Evolutionary conservation across 1,284 basidiomycete species (phyloP).

Genomic region (Schizophyllum amplum): DNA sequence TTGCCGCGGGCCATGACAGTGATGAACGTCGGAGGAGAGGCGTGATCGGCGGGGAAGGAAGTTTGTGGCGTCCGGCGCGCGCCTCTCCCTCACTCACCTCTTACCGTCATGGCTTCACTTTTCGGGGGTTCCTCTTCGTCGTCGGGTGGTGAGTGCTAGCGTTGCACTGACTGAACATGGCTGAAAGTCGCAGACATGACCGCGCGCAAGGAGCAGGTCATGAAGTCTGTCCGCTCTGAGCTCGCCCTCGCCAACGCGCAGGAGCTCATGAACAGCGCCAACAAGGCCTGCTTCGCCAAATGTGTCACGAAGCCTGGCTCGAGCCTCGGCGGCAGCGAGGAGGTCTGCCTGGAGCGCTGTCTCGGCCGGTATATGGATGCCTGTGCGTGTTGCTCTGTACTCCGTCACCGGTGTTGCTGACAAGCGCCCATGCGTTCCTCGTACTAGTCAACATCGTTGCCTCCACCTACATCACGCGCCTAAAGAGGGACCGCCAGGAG

Average conservation of each 20-base stretch:
- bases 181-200: conserved; percentile 35
- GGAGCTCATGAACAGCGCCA: conserved; percentile 75
- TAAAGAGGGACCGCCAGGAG: not conserved
- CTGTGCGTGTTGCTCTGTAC: conserved; percentile 44
- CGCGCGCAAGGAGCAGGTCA: conserved; percentile 61
- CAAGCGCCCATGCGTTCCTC: not conserved
- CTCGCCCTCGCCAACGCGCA: conserved; percentile 71
- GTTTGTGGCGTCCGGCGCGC: not conserved
- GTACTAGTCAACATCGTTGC: not conserved
- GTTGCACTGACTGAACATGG: not conserved
- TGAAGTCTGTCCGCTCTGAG: conserved; percentile 63
- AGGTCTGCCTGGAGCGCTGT: conserved; percentile 73
- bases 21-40: not conserved
- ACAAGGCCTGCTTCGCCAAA: conserved; percentile 69
- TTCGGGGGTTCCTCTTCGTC: not conserved
- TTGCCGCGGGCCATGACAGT: not conserved
- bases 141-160: not conserved
- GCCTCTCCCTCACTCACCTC: not conserved
- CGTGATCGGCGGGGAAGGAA: not conserved
- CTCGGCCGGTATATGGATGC: conserved; percentile 80
- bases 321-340: conserved; percentile 63
- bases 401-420: not conserved
- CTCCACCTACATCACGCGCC: not conserved
- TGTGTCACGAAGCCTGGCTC: conserved; percentile 73
- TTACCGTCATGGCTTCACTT: not conserved